Evolutionary conservation across 805 yeast genomes (phyloP).

Genomic region (Yarrowia sp.): DNA sequence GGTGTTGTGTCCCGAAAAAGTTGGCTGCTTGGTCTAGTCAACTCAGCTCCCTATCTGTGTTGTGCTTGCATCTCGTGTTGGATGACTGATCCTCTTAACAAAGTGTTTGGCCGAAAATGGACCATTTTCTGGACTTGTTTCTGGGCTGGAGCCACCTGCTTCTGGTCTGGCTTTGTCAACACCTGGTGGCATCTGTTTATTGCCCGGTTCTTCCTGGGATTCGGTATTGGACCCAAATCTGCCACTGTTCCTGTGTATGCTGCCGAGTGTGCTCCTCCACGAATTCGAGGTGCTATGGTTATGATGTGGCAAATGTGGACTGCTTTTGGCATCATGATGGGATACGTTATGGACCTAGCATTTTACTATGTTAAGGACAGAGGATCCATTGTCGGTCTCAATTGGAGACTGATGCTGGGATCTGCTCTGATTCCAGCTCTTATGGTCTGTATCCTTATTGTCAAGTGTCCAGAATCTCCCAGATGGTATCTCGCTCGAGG

Average conservation of each 20-base stretch:
- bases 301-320: slow-evolving; percentile 75
- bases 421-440: slow-evolving; percentile 60
- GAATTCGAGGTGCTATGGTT: slow-evolving; percentile 60
- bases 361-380: slow-evolving; percentile 35
- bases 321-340: slow-evolving; percentile 68
- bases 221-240: slow-evolving; percentile 65
- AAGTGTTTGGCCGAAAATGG: slow-evolving; percentile 55
- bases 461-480: slow-evolving; percentile 65
- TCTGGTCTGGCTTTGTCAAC: slow-evolving; percentile 62
- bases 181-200: slow-evolving; percentile 59
- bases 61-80: slow-evolving; percentile 57
- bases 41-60: slow-evolving; percentile 64
- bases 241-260: slow-evolving; percentile 66
- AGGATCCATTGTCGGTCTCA: slow-evolving; percentile 26
- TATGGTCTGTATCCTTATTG: slow-evolving; percentile 50
- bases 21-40: slow-evolving; percentile 55
- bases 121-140: slow-evolving; percentile 56
- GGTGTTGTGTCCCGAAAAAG: slow-evolving; percentile 31
- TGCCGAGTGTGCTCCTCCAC: slow-evolving; percentile 59
- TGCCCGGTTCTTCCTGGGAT: slow-evolving; percentile 58
- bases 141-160: slow-evolving; percentile 55
- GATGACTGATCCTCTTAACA: slow-evolving; percentile 52
- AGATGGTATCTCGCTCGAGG: slow-evolving; percentile 62
- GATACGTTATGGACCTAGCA: slow-evolving; percentile 57
- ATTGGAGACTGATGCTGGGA: slow-evolving; percentile 66